A percentile compares a stretch with the other conserved stretches of the same genome.
Conservation (phyloP, 306 rosid genomes). For the Betula pendula region DNA sequence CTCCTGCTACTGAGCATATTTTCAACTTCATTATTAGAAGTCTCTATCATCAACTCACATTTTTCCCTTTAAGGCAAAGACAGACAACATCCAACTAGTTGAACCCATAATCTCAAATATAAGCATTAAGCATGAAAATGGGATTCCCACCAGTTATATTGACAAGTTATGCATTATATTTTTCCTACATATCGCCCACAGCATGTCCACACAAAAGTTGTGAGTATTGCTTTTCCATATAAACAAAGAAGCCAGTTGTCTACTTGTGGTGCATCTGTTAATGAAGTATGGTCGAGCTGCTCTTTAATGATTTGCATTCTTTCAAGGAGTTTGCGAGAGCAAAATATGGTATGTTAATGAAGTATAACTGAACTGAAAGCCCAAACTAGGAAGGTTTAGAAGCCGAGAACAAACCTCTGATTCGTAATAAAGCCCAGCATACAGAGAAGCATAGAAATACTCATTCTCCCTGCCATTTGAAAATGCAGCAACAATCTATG, state of each 20-base stretch:
- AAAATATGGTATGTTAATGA: not conserved
- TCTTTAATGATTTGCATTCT: not conserved
- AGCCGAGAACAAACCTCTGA: constrained; percentile 62
- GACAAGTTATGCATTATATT: not conserved
- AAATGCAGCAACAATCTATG: constrained; percentile 79
- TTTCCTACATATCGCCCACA: not conserved
- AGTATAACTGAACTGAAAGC: not conserved
- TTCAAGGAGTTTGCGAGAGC: not conserved
- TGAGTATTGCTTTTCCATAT: not conserved
- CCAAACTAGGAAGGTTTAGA: constrained; percentile 10
- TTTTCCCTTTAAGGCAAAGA: not conserved
- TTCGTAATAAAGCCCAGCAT: constrained; percentile 84
- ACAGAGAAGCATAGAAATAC: constrained; percentile 71
- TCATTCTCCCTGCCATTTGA: constrained; percentile 59
- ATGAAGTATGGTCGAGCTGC: not conserved
- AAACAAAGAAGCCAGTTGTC: not conserved
- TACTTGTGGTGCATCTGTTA: constrained; percentile 1
- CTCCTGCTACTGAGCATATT: not conserved
- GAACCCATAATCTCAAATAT: not conserved
- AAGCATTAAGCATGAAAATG: not conserved
- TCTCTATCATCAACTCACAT: not conserved
- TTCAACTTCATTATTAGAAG: not conserved
- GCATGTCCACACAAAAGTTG: not conserved
- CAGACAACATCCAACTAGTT: not conserved
- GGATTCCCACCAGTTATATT: not conserved